Base-by-base conservation (phyloP, 768 basidiomycete genomes). In the Gautieria morchelliformis region DNA sequence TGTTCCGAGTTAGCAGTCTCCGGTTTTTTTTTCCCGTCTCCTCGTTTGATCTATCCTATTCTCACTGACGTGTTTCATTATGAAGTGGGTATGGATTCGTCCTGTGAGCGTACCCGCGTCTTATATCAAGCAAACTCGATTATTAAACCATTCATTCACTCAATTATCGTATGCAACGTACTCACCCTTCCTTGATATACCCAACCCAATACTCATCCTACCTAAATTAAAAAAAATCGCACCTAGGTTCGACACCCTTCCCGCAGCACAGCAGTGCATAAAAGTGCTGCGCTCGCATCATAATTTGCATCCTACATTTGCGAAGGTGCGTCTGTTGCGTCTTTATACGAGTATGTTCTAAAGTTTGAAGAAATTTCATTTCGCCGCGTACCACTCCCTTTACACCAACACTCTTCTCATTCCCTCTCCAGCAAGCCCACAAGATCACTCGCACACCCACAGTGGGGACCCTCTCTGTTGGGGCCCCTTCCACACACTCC, bases 221-320 rank as follows among this genome's bases (percentile, higher is more conserved):
- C 27, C 27, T 27, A 27, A 27, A 2, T 27, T 9, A 9, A 9
- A 14, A 37, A 37, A 3, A 10, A 5, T 47, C 41, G 42, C 17
- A 9, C 20, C n/a, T 59, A 92, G 89, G 57, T 93, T 89, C 66
- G 78, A 78, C 50, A 74, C 73, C 0, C 65, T 87, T 7, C 83
- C 84, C 2, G 77, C 81, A 27, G 89, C 89, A 0, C 84, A 85
- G n/a, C n/a, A n/a, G n/a, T 93, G 90, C 61, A 90, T 93, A 53
- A 73, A 81, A 12, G 73, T 81, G 1, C 73, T 93, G 49, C 74
- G 87, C 59, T 78, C 79, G 61, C 85, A 84, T 61, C 76, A 86
- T 45, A 88, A 91, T 66, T 71, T 92, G 42, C 89, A 93, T 65
- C 90, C 89, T 0, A 89, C 89, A 2, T 90, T 89, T 65, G 90